Evolutionary conservation across 1,284 basidiomycete species (phyloP).

Genomic region (Trametes hirsuta): DNA sequence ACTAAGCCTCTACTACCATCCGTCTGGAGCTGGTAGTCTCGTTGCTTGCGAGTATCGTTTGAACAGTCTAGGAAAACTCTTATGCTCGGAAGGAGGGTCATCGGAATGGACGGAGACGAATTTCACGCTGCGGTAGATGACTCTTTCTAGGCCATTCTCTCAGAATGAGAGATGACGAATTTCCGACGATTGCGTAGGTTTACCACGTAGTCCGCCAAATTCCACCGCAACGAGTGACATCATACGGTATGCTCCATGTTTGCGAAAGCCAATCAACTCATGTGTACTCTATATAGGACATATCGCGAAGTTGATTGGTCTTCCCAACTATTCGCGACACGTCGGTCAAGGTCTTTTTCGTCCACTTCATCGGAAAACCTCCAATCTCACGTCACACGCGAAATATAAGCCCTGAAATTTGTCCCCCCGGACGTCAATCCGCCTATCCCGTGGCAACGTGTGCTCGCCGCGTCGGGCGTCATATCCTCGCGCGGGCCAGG

Average conservation of each 20-base stretch:
- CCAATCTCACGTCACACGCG: neutral
- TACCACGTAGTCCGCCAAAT: conserved; percentile 70
- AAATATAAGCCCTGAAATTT: conserved; percentile 64
- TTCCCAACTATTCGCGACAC: conserved; percentile 81
- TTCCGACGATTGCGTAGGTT: conserved; percentile 46
- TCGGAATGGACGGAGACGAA: conserved; percentile 27
- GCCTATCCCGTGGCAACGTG: conserved; percentile 77
- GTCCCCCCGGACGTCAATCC: conserved; percentile 59
- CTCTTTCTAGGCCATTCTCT: neutral
- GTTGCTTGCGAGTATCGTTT: too few species aligned
- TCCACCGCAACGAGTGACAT: conserved; percentile 65
- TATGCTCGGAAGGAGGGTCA: too few species aligned
- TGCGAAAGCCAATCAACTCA: neutral
- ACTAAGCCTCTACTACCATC: too few species aligned
- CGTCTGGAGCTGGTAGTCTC: too few species aligned
- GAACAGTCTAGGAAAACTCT: too few species aligned
- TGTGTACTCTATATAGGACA: conserved; percentile 49
- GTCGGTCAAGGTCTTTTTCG: conserved; percentile 76
- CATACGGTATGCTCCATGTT: conserved; percentile 55
- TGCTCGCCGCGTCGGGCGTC: conserved; percentile 64
- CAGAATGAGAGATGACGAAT: neutral
- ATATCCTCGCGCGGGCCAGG: conserved; percentile 85
- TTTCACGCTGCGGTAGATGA: conserved; percentile 26
- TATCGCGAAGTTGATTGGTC: conserved; percentile 82
- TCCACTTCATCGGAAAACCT: neutral